Evolutionary conservation across 257 asterid genomes (phyloP), one percentile per base, ranked within the genome.

Genomic region (Marsdenia floribunda): DNA sequence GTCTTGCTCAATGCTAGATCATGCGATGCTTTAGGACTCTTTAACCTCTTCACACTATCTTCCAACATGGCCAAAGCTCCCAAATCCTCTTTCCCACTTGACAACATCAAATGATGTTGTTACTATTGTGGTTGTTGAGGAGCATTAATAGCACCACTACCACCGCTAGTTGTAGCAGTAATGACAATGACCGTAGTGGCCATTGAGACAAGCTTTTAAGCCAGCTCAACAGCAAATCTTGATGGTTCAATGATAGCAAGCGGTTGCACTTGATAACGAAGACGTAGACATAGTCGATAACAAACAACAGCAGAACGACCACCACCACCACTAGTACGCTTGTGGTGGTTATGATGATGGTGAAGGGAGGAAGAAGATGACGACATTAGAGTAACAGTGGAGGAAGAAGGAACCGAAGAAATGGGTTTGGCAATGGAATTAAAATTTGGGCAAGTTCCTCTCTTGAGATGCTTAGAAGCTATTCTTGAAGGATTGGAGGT

Each of bases 401-500:
- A 55, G n/a, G 86, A 35, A 1, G 90, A 73, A 3, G 89, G 89
- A 26, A 85, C 80, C 3, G 97, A 83, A 1, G 98, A 84, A 77
- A 88, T 93, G 85, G 97, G 96, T 22, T 82, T 87, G 1, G 90
- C 85, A 8, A 71, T 80, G 35, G 96, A 76, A 65, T 86, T 80
- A 82, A 93, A 93, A 82, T 91, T 95, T 26, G 98, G 97, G 82
- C 99, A 95, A 49, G 99, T 92, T 47, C 98, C 98, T 22, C 96
- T 75, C 76, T 92, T 95, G 59, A 95, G 93, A 78, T 95, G 99
- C 85, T 95, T 98, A 73, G 99, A 89, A 46, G 99, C 99, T 35
- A 98, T 95, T 61, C 99, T 68, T 14, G 99, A 94, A 5, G 99
- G 99, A 35, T 92, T 95, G 0, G 99, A 95, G 47, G 99, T 98